These are phyloP conservation scores for Stylosanthes scabra DNA, from an alignment of 331 rosid genomes.

Conservation along the genomic window DNA sequence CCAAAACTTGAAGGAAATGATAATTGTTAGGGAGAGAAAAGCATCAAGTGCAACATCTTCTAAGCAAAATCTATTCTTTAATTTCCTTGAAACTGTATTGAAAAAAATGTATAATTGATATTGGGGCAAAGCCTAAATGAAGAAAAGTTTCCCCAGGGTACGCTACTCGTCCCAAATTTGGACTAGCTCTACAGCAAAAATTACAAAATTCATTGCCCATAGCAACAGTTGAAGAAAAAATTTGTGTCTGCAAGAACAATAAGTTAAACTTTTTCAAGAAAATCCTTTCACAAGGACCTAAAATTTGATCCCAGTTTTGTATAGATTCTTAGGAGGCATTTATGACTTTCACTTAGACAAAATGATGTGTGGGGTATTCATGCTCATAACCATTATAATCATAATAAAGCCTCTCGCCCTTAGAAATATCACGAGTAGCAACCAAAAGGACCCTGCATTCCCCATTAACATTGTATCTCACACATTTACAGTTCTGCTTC, in stretches of 20 bases:
- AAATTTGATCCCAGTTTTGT: conserved; percentile 44
- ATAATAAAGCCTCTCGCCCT: conserved; percentile 88
- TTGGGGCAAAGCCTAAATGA: conserved; percentile 35
- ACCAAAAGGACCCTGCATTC: conserved; percentile 82
- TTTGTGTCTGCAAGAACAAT: conserved; percentile 47
- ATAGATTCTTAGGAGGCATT: conserved; percentile 38
- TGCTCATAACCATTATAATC: conserved; percentile 85
- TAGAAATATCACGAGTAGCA: conserved; percentile 81
- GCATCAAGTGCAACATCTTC: conserved; percentile 21
- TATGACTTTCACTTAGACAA: conserved; percentile 58
- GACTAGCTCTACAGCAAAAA: conserved; percentile 50
- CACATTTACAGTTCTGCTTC: conserved; percentile 87
- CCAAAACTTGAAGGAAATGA: conserved; percentile 3
- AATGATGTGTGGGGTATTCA: conserved; percentile 80
- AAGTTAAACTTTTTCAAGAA: conserved; percentile 38
- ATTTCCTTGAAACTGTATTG: conserved; percentile 39
- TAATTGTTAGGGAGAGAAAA: conserved; percentile 14
- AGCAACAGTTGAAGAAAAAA: conserved; percentile 27
- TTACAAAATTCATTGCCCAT: conserved; percentile 48
- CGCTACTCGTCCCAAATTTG: conserved; percentile 46
- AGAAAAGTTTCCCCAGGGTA: conserved; percentile 43
- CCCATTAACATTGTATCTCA: conserved; percentile 74
- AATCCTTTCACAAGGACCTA: conserved; percentile 42
- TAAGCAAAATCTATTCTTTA: conserved; percentile 34
- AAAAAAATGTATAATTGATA: conserved; percentile 33